Percentiles rank a stretch among this genome's conserved stretches.
Conservation (phyloP, 192 early-diverging fungal genomes). For the Jimgerdemannia flammicorona region DNA sequence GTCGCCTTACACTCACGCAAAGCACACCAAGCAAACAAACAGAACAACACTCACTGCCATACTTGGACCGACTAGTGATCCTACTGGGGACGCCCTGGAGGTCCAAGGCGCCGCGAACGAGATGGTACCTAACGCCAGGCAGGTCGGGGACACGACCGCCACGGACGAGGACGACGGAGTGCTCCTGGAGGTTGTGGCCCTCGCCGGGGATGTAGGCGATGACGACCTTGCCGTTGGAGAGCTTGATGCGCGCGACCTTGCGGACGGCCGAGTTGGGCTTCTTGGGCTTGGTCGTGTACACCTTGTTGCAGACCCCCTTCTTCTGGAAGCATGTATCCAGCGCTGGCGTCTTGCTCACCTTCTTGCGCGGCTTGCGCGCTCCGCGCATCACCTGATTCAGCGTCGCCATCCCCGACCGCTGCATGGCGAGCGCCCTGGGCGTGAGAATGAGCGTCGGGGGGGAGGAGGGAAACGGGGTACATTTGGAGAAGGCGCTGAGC, state of each 20-base stretch:
- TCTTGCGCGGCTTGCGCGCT: conserved; percentile 65
- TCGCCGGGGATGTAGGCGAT: conserved; percentile 98
- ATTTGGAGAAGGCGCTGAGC: not conserved
- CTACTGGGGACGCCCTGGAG: conserved; percentile 90
- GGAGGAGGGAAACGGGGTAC: too few species aligned
- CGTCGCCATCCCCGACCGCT: conserved; percentile 61
- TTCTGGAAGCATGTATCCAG: conserved; percentile 85
- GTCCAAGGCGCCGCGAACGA: conserved; percentile 91
- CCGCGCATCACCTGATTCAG: conserved; percentile 92
- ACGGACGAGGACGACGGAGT: conserved; percentile 92
- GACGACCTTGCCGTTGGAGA: conserved; percentile 90
- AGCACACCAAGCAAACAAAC: not conserved
- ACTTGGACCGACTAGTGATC: conserved; percentile 82
- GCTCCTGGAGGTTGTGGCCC: conserved; percentile 97
- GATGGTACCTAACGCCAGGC: conserved; percentile 95
- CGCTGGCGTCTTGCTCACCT: conserved; percentile 72
- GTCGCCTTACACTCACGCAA: too few species aligned
- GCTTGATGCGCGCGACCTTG: conserved; percentile 86
- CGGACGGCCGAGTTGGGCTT: conserved; percentile 98
- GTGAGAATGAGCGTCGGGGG: not conserved
- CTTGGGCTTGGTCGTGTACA: conserved; percentile 94
- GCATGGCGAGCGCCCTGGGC: not conserved
- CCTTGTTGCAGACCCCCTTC: conserved; percentile 93
- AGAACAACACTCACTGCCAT: conserved; percentile 77
- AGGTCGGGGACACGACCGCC: conserved; percentile 96